Conservation (phyloP, 495 filamentous ascomycete species). For the Penicillium longicatenatum region DNA sequence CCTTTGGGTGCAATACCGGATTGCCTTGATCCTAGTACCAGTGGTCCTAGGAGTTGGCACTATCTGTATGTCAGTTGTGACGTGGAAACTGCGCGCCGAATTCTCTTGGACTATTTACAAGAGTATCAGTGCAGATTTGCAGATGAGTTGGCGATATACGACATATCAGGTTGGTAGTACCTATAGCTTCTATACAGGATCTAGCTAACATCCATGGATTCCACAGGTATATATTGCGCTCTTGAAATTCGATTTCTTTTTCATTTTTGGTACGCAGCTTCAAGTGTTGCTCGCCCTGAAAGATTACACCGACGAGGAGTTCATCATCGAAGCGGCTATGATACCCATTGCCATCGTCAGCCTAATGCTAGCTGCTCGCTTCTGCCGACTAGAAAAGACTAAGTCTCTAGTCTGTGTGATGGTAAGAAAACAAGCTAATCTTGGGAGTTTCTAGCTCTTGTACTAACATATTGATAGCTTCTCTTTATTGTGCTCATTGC, state of each 20-base stretch:
- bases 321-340: not conserved
- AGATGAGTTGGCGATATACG: constrained; percentile 23
- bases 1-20: constrained; percentile 7
- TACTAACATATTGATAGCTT: constrained; percentile 6
- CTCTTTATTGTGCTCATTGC: constrained; percentile 17
- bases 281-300: constrained; percentile 2
- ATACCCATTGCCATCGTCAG: constrained; percentile 1
- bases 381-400: constrained; percentile 7
- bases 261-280: constrained; percentile 3
- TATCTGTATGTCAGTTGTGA: constrained; percentile 18
- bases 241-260: constrained; percentile 6
- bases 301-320: not conserved
- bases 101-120: constrained; percentile 24
- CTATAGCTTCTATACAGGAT: not conserved
- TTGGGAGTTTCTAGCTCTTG: not conserved
- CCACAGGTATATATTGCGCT: constrained; percentile 13
- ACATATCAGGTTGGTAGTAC: constrained; percentile 16
- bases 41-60: constrained; percentile 21
- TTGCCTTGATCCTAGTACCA: constrained; percentile 24
- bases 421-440: not conserved
- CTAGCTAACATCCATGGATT: not conserved
- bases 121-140: constrained; percentile 21
- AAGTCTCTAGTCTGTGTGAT: constrained; percentile 4
- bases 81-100: constrained; percentile 24
- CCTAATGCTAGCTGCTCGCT: constrained; percentile 3